phyloP scores from a whole-genome alignment of 768 basidiomycete genomes.

The Psilocybe subaeruginosa region DNA sequence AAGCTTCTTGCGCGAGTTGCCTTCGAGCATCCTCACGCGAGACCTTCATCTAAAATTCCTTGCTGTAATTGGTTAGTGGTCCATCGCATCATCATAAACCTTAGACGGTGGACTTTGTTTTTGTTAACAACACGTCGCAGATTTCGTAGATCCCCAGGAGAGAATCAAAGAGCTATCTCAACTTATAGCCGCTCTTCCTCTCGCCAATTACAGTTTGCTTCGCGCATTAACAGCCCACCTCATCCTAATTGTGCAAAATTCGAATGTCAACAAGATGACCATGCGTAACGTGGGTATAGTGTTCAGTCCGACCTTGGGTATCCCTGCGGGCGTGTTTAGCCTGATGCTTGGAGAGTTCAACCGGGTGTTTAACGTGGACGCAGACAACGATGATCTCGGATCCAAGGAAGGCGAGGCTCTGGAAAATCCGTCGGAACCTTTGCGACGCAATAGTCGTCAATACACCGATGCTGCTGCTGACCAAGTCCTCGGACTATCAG shows the following conservation, averaged over 20 bases:
- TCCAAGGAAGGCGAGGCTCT: slow-evolving; percentile 25
- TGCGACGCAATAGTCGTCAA: slow-evolving; percentile 80
- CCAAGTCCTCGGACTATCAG: slow-evolving; percentile 75
- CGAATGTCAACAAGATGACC: slow-evolving; percentile 94
- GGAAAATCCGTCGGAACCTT: slow-evolving; percentile 40
- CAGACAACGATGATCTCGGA: slow-evolving; percentile 37
- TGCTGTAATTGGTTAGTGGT: slow-evolving; percentile 84
- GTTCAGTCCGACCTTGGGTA: slow-evolving; percentile 95
- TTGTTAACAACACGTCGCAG: slow-evolving; percentile 39
- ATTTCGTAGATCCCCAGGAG: slow-evolving; percentile 87
- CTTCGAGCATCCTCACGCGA: slow-evolving; percentile 88
- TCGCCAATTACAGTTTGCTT: slow-evolving; percentile 92
- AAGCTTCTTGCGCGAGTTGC: slow-evolving; percentile 90
- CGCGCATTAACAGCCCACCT: slow-evolving; percentile 94
- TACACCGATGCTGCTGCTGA: slow-evolving; percentile 87
- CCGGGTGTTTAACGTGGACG: slow-evolving; percentile 86
- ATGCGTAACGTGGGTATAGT: slow-evolving; percentile 99
- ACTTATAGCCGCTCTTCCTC: slow-evolving; percentile 85
- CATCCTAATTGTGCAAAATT: slow-evolving; percentile 92
- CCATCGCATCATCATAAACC: not conserved
- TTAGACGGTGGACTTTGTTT: too few species aligned
- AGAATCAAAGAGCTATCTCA: slow-evolving; percentile 85
- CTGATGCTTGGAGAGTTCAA: slow-evolving; percentile 94
- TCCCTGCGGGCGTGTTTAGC: slow-evolving; percentile 97
- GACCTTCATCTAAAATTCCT: slow-evolving; percentile 92